Base-by-base conservation (phyloP, 768 basidiomycete genomes). In the Boletus subcaerulescens region DNA sequence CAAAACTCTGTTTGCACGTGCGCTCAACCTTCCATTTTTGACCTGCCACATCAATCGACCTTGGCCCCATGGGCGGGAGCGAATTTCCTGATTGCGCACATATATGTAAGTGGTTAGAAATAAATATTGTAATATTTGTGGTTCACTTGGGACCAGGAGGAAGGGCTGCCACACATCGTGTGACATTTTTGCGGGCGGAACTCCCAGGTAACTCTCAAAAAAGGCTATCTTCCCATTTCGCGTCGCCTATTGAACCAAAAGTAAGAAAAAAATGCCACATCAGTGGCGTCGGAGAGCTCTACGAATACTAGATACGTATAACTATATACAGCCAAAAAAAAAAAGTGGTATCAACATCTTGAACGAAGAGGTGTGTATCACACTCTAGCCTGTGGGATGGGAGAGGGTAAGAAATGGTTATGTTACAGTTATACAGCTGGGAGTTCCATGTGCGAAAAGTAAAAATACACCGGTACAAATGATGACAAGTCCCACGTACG, bases 401-500 rank as follows among this genome's bases (percentile, higher is more conserved):
- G 48, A 36, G 39, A 18, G 32, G n/a, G 13, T 18, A 20, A 13
- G 24, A 33, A 15, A 38, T 20, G 44, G 22, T 45, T 41, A 53
- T 64, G 59, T 61, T 66, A 69, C 66, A 68, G 41, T 58, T 58
- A 10, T 52, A 64, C 66, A 62, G 45, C 45, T 49, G 55, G 63
- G 58, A 55, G 29, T 65, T 58, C 56, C 60, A 8, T 56, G 14
- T 18, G 48, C 29, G 39, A 31, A 42, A 31, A 35, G 44, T 68
- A 68, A 70, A 68, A 70, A 68, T 68, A 68, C 66, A 68, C 5
- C 47, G 33, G 48, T 58, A 40, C 45, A 55, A 33, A 29, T 53
- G 60, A 45, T 58, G 52, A 42, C 35, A 44, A 41, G 24, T 43
- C 52, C 33, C 53, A 40, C 43, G 55, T 50, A 29, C n/a, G 42